Conservation (phyloP, 768 basidiomycete genomes). For the Dendrothele bispora region DNA sequence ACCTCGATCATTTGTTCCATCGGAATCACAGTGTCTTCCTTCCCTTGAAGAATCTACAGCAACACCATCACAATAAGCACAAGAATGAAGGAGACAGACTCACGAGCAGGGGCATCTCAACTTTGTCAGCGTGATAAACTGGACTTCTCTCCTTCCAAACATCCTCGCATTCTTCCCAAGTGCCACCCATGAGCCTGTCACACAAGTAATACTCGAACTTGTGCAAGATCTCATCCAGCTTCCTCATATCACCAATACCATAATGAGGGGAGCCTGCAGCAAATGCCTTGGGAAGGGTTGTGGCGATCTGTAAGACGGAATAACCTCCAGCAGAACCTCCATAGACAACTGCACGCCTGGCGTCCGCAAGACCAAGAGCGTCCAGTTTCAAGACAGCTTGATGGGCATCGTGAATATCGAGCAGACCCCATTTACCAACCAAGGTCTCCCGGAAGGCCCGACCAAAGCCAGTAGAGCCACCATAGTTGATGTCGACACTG, state of each 20-base stretch:
- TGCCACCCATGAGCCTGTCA: constrained; percentile 52
- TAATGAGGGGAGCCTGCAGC: constrained; percentile 47
- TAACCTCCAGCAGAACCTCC: constrained; percentile 61
- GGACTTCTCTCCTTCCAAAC: constrained; percentile 55
- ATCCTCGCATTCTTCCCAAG: constrained; percentile 40
- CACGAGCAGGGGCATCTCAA: constrained; percentile 52
- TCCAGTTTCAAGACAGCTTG: constrained; percentile 38
- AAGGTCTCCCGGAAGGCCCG: constrained; percentile 36
- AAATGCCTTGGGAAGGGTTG: constrained; percentile 32
- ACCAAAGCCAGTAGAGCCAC: constrained; percentile 57
- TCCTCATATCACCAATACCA: constrained; percentile 52
- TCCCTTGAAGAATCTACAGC: constrained; percentile 50
- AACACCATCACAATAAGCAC: neutral
- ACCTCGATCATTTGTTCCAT: constrained; percentile 48
- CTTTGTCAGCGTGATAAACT: constrained; percentile 46
- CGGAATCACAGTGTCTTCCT: constrained; percentile 48
- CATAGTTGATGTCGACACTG: constrained; percentile 57
- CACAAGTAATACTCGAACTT: constrained; percentile 51
- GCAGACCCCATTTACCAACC: constrained; percentile 54
- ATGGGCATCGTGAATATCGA: constrained; percentile 52
- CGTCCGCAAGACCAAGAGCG: constrained; percentile 40
- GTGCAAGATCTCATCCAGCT: constrained; percentile 52
- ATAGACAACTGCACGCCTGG: constrained; percentile 48
- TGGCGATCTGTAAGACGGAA: constrained; percentile 45
- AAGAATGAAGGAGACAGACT: constrained; percentile 14